These are phyloP conservation scores for Eutrema salsugineum DNA, from an alignment of 441 rosid genomes.

Conservation along the genomic window DNA sequence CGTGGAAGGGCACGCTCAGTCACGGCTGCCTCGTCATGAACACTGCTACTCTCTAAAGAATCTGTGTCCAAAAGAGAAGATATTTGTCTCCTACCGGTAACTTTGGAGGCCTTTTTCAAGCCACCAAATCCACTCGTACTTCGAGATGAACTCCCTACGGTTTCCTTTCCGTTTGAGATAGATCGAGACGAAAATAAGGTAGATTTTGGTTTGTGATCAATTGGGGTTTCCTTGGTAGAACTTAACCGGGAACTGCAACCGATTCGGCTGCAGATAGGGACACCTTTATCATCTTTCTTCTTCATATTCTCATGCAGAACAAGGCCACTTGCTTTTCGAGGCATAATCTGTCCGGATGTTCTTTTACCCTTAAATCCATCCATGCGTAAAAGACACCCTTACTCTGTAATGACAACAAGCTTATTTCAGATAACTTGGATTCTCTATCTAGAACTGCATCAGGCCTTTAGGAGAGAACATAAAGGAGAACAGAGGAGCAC, in stretches of 20 bases:
- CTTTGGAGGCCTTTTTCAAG: slow-evolving; percentile 28
- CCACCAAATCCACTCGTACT: slow-evolving; percentile 9
- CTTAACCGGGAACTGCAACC: slow-evolving; percentile 65
- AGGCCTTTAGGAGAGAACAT: too few species aligned
- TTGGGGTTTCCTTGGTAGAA: slow-evolving; percentile 39
- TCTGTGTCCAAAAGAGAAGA: slow-evolving; percentile 58
- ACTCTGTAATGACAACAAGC: slow-evolving; percentile 14
- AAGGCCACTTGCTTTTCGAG: slow-evolving; percentile 55
- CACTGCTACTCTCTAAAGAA: slow-evolving; percentile 67
- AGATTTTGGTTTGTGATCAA: slow-evolving; percentile 51
- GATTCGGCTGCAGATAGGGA: slow-evolving; percentile 62
- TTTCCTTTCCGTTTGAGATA: slow-evolving; percentile 49
- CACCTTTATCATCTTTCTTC: slow-evolving; percentile 49
- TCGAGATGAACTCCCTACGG: slow-evolving; percentile 60
- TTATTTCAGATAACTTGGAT: neutral
- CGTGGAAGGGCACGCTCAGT: slow-evolving; percentile 25
- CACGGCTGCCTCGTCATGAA: slow-evolving; percentile 42
- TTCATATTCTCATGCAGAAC: slow-evolving; percentile 57
- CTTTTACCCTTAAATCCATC: slow-evolving; percentile 70
- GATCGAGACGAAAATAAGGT: slow-evolving; percentile 15
- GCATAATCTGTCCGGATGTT: slow-evolving; percentile 30
- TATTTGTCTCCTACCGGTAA: slow-evolving; percentile 31
- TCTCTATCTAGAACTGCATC: neutral
- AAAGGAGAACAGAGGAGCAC: neutral
- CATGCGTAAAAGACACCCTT: slow-evolving; percentile 42